Evolutionary conservation across 768 basidiomycete genomes (phyloP).

Genomic region (Pulveroboletus sp.): DNA sequence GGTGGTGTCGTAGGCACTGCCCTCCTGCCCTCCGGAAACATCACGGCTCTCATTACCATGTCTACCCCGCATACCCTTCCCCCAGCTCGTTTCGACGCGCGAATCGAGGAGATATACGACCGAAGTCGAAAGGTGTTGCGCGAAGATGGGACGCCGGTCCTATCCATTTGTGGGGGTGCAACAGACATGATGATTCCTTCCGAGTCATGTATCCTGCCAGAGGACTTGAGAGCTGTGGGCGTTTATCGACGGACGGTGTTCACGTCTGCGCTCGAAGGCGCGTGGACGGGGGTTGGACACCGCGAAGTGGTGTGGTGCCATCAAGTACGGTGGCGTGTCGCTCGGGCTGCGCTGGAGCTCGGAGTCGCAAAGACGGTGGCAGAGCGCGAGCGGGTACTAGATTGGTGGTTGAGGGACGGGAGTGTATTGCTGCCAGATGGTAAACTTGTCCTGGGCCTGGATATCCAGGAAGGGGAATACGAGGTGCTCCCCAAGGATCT

Average conservation of each 20-base stretch:
- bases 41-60: constrained; percentile 90
- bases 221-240: constrained; percentile 1
- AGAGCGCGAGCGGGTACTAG: constrained; percentile 37
- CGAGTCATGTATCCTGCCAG: constrained; percentile 72
- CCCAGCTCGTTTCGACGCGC: constrained; percentile 81
- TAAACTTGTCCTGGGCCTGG: constrained; percentile 6
- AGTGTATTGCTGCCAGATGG: constrained; percentile 36
- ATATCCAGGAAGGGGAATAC: constrained; percentile 21
- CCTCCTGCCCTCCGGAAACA: constrained; percentile 59
- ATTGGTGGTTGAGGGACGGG: constrained; percentile 68
- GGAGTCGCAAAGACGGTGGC: constrained; percentile 29
- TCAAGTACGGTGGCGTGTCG: constrained; percentile 88
- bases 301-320: constrained; percentile 99
- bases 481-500: constrained; percentile 35
- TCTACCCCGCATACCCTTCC: constrained; percentile 87
- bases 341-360: constrained; percentile 71
- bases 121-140: constrained; percentile 38
- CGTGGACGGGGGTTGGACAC: constrained; percentile 95
- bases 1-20: constrained; percentile 88
- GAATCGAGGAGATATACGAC: constrained; percentile 71
- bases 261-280: constrained; percentile 82
- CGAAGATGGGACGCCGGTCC: constrained; percentile 54
- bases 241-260: constrained; percentile 65
- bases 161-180: constrained; percentile 89
- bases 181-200: constrained; percentile 90